These are phyloP conservation scores for Aspergillus brunneoviolaceus DNA, from an alignment of 2,329 filamentous ascomycete species.

Conservation along the genomic window DNA sequence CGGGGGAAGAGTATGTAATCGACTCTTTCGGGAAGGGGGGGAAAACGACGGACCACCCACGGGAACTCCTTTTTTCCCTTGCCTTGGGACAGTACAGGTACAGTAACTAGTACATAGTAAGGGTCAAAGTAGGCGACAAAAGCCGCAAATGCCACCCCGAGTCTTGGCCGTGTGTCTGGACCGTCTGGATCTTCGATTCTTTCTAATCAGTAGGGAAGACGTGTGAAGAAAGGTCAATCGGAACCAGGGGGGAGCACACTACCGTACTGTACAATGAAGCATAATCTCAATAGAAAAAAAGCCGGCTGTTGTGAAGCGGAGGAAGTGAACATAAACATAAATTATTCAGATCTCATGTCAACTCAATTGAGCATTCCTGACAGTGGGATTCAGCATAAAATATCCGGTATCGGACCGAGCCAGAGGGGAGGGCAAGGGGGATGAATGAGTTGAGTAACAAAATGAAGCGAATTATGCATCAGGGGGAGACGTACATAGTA, in stretches of 20 bases:
- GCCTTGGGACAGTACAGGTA: no score
- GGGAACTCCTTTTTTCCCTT: not conserved
- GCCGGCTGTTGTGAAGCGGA: no score
- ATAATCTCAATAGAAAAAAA: not conserved
- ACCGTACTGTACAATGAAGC: not conserved
- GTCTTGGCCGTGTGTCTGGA: not conserved
- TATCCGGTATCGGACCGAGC: not conserved
- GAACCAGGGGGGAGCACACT: not conserved
- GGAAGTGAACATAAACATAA: not conserved
- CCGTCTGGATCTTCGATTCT: not conserved
- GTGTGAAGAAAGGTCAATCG: not conserved
- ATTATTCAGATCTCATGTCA: not conserved
- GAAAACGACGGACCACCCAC: no score
- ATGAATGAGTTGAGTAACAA: not conserved
- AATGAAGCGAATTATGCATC: not conserved
- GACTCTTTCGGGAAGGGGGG: not conserved
- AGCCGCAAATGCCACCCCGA: not conserved
- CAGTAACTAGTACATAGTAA: not conserved
- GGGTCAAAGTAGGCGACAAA: not conserved
- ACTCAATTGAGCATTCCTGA: not conserved
- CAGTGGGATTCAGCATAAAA: not conserved
- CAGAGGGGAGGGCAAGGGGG: not conserved
- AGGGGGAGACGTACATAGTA: not conserved
- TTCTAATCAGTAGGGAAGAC: not conserved
- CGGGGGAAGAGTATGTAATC: not conserved